Base-by-base conservation (phyloP, 208 protist species). In the Leishmania gerbilli region DNA sequence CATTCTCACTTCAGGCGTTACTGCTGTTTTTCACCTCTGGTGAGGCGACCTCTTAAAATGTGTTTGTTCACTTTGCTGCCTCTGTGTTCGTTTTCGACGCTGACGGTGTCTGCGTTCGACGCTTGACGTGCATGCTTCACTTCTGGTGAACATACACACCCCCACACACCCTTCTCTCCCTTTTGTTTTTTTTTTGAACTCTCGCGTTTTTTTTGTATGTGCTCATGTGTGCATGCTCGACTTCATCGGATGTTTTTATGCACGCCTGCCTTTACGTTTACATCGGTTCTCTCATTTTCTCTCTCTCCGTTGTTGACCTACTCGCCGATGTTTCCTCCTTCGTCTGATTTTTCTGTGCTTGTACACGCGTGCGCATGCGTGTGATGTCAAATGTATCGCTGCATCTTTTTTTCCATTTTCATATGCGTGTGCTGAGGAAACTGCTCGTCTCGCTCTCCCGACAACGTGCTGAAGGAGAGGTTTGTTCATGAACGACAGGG, bases 21-120 rank as follows among this genome's bases (percentile, higher is more conserved):
- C 77, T 58, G 2, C 72, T 84, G 51, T 40, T 79, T 79, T 51
- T 69, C n/a, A 40, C 21, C 47, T 58, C 8, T 67, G 76, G 42
- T 31, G 58, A 19, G 19, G 34, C 34, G 34, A 69, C 34, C 9
- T 37, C 34, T 34, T 21, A 11, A 69, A 42, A 24, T 40, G 64
- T 21, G 11, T 13, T 1, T 8, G 8, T 45, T 69, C 17, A 15
- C 13, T 5, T 6, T 7, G 8, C 27, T 45, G 6, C 1, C 45
- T 69, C 64, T 45, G n/a, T n/a, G 7, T 9, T 69, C 62, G n/a
- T 69, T 69, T 42, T 69, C 3, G 31, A 69, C 15, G 27, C 31
- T 17, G 64, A 19, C 17, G 19, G 64, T 69, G 64, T 69, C 56
- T 31, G 56, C 56, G 56, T 31, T 62, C 19, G 24, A 8, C 11